These are phyloP conservation scores for Auricularia sp. DNA, from an alignment of 768 basidiomycete genomes.

Conservation along the genomic window DNA sequence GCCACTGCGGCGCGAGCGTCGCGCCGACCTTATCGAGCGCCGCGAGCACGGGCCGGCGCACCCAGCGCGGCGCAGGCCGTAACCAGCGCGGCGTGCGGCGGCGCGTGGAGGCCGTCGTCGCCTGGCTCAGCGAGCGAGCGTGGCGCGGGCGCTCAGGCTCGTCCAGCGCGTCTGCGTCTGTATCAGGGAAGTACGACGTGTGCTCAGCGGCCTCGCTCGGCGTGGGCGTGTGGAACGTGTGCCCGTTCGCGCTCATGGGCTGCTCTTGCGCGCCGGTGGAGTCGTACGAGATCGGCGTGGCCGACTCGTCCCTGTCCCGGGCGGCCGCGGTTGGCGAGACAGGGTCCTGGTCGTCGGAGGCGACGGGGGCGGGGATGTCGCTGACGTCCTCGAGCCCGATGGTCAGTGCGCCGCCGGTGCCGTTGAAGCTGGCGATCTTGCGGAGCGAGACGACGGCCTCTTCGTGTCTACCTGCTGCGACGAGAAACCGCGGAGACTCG, in stretches of 20 bases:
- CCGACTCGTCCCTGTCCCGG: neutral
- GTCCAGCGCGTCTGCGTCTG: neutral
- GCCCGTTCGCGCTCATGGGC: conserved; percentile 12
- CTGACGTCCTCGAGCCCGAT: conserved; percentile 65
- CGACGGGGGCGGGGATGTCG: conserved; percentile 17
- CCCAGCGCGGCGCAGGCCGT: conserved; percentile 38
- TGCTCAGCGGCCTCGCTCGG: conserved; percentile 3
- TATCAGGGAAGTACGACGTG: neutral
- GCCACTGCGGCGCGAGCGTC: conserved; percentile 70
- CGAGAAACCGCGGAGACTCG: conserved; percentile 90
- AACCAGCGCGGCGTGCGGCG: conserved; percentile 32
- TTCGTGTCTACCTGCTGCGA: conserved; percentile 72
- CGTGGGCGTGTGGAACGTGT: conserved; percentile 18
- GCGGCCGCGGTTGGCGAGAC: too few relatives aligned
- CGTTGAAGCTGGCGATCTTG: conserved; percentile 81
- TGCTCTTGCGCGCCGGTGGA: conserved; percentile 18
- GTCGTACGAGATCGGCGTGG: conserved; percentile 10
- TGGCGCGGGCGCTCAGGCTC: neutral
- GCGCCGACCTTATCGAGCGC: conserved; percentile 60
- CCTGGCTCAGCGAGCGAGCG: neutral
- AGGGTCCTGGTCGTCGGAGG: neutral
- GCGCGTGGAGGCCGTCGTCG: neutral
- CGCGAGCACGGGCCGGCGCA: conserved; percentile 49
- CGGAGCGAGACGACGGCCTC: conserved; percentile 80
- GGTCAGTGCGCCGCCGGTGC: conserved; percentile 66